These are phyloP conservation scores for Malassezia sp. DNA, from an alignment of 1,284 basidiomycete genomes.

Conservation along the genomic window DNA sequence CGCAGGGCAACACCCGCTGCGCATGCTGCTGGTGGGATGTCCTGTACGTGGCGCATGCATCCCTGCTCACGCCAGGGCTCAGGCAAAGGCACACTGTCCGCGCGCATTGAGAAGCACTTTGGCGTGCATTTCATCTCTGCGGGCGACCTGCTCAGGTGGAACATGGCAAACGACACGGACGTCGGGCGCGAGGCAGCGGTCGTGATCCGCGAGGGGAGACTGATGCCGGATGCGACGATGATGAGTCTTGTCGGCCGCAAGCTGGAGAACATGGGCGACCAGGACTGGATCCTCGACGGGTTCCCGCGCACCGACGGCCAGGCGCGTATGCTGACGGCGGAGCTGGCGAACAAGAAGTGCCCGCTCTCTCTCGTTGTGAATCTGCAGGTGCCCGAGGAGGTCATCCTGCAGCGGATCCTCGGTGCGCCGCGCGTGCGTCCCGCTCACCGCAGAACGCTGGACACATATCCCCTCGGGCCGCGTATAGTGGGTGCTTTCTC, in stretches of 20 bases:
- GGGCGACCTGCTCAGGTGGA: constrained; percentile 38
- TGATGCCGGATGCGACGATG: constrained; percentile 45
- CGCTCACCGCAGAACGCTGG: no score
- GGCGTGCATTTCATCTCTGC: constrained; percentile 25
- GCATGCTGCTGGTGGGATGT: constrained; percentile 40
- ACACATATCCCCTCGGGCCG: constrained; percentile 83
- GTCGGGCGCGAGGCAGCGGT: constrained; percentile 26
- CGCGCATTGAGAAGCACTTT: constrained; percentile 24
- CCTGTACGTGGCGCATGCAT: constrained; percentile 16
- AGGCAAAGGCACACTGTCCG: constrained; percentile 42
- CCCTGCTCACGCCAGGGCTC: constrained; percentile 25
- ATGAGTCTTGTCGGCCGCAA: constrained; percentile 34
- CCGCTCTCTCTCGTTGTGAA: constrained; percentile 72
- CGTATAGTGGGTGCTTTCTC: constrained; percentile 55
- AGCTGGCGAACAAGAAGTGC: constrained; percentile 20
- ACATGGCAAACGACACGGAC: constrained; percentile 26
- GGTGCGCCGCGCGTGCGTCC: constrained; percentile 43
- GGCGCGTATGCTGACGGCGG: constrained; percentile 65
- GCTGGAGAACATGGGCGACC: constrained; percentile 13
- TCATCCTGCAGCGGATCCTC: constrained; percentile 78
- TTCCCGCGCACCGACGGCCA: constrained; percentile 88
- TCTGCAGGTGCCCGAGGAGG: constrained; percentile 76
- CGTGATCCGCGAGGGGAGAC: constrained; percentile 32
- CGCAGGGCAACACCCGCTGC: constrained; percentile 25
- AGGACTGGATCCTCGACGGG: constrained; percentile 87